phyloP scores from a whole-genome alignment of 108 stramenopile species.

The Stephanodiscus minutulus region DNA sequence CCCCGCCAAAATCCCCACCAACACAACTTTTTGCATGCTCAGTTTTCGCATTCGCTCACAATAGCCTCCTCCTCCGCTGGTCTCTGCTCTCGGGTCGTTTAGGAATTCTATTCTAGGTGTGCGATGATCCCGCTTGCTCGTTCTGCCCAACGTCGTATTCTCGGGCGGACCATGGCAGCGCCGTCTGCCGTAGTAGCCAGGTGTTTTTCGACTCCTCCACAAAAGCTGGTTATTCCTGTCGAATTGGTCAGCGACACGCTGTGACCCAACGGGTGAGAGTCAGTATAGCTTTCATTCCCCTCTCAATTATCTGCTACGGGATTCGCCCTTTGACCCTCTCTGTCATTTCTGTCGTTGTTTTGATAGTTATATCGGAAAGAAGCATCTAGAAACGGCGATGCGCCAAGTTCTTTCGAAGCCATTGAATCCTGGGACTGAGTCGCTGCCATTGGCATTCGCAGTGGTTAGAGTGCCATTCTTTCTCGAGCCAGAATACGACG shows the following conservation, averaged over 20 bases:
- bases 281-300: neutral
- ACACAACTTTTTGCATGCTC: too few species aligned
- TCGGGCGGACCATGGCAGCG: conserved; percentile 1
- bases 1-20: too few species aligned
- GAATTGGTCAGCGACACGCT: conserved; percentile 14
- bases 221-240: conserved; percentile 11
- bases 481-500: conserved; percentile 81
- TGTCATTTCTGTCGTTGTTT: neutral
- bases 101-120: neutral
- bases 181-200: neutral
- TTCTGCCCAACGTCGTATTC: conserved; percentile 6
- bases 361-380: conserved; percentile 80
- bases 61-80: too few species aligned
- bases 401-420: conserved; percentile 61
- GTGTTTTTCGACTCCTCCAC: neutral
- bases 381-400: conserved; percentile 75
- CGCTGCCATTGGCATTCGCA: conserved; percentile 62
- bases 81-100: too few species aligned
- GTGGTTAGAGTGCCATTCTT: conserved; percentile 87
- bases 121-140: neutral
- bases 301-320: neutral
- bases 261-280: conserved; percentile 21
- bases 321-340: neutral
- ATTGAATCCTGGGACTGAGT: conserved; percentile 38
- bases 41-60: too few species aligned